phyloP scores from a whole-genome alignment of 345 rosid species.

The Gossypium bickii region DNA sequence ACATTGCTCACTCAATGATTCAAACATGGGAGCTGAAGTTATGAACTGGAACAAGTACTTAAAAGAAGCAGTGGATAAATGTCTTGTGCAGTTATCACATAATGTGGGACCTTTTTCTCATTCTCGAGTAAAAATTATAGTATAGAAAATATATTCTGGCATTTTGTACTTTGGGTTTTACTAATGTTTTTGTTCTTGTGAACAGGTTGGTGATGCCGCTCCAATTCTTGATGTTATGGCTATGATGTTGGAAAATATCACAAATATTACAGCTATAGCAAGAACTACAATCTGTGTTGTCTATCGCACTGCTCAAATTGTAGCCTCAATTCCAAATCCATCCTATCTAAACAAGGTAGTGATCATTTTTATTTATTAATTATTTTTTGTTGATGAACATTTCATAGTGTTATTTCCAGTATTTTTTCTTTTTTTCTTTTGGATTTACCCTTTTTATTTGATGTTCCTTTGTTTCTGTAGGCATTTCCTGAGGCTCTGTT shows the following conservation, averaged over 20 bases:
- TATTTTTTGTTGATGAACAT: slow-evolving; percentile 5
- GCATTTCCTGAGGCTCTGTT: slow-evolving; percentile 93
- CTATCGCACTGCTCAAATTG: slow-evolving; percentile 95
- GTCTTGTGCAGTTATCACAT: slow-evolving; percentile 65
- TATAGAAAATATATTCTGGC: too few relatives aligned
- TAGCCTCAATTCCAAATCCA: slow-evolving; percentile 77
- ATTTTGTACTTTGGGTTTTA: background rate
- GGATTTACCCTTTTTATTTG: background rate
- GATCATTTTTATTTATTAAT: background rate
- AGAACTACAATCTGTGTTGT: slow-evolving; percentile 72
- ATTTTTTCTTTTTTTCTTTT: background rate
- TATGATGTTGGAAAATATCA: slow-evolving; percentile 80
- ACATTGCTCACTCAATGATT: slow-evolving; percentile 74
- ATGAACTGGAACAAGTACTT: slow-evolving; percentile 56
- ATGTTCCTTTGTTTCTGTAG: slow-evolving; percentile 35
- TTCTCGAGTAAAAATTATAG: background rate
- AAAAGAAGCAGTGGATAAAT: slow-evolving; percentile 69
- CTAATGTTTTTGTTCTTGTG: background rate
- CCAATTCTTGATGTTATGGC: slow-evolving; percentile 91
- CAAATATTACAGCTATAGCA: slow-evolving; percentile 63
- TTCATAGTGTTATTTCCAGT: slow-evolving; percentile 9
- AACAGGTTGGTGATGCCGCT: slow-evolving; percentile 92
- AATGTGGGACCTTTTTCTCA: slow-evolving; percentile 41
- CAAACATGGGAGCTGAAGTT: slow-evolving; percentile 54
- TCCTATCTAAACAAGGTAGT: slow-evolving; percentile 80